These are phyloP conservation scores for Chlamydomonas sphaeroides DNA, from an alignment of 139 green algal genomes.

Conservation along the genomic window DNA sequence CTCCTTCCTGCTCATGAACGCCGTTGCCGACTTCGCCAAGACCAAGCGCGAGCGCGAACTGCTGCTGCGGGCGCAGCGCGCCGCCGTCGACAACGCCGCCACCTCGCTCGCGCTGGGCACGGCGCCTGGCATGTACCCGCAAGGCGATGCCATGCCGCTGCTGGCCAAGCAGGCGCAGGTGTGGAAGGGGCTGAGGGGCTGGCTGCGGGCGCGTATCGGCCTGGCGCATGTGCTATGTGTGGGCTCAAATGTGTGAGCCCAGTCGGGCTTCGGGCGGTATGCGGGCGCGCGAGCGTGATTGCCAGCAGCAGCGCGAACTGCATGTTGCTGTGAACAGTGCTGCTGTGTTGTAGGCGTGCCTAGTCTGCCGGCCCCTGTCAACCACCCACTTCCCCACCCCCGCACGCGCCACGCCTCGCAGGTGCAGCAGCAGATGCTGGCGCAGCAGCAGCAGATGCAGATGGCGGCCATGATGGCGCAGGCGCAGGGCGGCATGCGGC, in stretches of 20 bases:
- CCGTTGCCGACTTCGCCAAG: slow-evolving; percentile 40
- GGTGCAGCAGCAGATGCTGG: slow-evolving; percentile 1
- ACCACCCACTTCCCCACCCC: no score
- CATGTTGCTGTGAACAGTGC: no score
- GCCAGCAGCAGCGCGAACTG: no score
- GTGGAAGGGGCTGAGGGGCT: no score
- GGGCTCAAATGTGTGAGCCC: no score
- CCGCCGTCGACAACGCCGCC: slow-evolving; percentile 1
- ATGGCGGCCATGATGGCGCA: slow-evolving; percentile 35
- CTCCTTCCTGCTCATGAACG: slow-evolving; percentile 47
- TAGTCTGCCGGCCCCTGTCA: no score
- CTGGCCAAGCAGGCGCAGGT: not conserved
- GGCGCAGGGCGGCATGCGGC: not conserved
- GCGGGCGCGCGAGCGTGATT: no score
- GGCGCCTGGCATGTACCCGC: not conserved
- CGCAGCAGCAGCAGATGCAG: slow-evolving; percentile 30
- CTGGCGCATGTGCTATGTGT: no score
- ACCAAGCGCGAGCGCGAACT: slow-evolving; percentile 44
- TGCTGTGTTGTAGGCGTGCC: no score
- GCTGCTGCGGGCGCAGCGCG: slow-evolving; percentile 28
- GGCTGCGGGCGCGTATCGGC: no score
- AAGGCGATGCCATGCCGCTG: slow-evolving; percentile 24
- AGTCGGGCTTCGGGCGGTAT: no score
- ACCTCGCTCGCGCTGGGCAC: slow-evolving; percentile 21
- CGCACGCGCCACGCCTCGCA: no score